A percentile compares a stretch with the other conserved stretches of the same genome.
Conservation (phyloP, 768 basidiomycete genomes). For the Clathrus columnatus region DNA sequence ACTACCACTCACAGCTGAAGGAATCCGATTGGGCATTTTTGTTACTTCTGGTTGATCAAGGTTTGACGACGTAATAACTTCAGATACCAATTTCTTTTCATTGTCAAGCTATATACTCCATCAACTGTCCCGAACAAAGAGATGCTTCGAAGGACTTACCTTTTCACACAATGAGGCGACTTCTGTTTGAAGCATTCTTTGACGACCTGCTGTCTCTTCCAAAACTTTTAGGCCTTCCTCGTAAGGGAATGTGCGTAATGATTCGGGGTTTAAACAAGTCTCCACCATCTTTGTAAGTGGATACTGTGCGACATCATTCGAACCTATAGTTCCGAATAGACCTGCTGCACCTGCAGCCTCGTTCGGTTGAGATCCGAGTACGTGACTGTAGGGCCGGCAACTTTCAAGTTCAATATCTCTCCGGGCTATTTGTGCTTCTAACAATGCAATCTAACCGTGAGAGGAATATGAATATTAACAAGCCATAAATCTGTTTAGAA, state of each 20-base stretch:
- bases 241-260: not conserved
- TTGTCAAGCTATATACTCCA: not conserved
- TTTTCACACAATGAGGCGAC: not conserved
- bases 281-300: too few species aligned
- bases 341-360: not conserved
- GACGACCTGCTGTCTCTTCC: not conserved
- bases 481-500: not conserved
- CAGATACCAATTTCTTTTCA: not conserved
- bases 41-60: too few species aligned
- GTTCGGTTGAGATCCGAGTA: not conserved
- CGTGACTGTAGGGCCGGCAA: not conserved
- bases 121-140: not conserved
- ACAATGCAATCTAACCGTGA: not conserved
- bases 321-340: not conserved
- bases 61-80: too few species aligned
- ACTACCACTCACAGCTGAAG: not conserved
- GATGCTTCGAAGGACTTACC: not conserved
- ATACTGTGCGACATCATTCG: too few species aligned
- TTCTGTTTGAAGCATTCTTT: not conserved
- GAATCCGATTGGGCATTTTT: too few species aligned
- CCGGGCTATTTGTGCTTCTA: conserved; percentile 6
- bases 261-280: too few species aligned
- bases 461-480: not conserved
- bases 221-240: not conserved
- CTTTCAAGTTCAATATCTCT: not conserved